Evolutionary conservation across 176 grass and related monocot genomes (phyloP).

Genomic region (Aegilops speltoides): DNA sequence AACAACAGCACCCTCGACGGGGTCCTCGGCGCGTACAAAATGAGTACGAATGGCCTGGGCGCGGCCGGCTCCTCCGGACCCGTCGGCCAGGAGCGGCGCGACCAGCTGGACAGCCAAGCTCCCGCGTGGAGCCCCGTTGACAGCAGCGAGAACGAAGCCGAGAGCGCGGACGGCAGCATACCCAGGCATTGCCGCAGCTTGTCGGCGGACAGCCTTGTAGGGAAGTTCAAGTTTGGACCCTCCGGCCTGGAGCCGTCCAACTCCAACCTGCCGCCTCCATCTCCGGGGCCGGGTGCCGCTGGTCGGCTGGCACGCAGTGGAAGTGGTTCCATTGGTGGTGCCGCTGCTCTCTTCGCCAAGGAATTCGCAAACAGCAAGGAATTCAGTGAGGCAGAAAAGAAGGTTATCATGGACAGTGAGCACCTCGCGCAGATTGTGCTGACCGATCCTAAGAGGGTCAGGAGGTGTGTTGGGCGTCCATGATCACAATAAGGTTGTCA

Average conservation of each 20-base stretch:
- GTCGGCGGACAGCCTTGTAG: slow-evolving; percentile 68
- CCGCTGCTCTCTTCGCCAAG: slow-evolving; percentile 26
- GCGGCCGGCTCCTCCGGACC: slow-evolving; percentile 38
- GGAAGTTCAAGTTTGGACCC: slow-evolving; percentile 43
- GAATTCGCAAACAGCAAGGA: slow-evolving; percentile 45
- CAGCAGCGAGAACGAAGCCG: slow-evolving; percentile 68
- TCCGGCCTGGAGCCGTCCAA: slow-evolving; percentile 31
- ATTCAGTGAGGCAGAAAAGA: slow-evolving; percentile 68
- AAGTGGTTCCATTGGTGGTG: slow-evolving; percentile 33
- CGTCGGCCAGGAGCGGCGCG: background rate
- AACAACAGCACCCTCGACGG: slow-evolving; percentile 35
- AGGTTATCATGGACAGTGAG: slow-evolving; percentile 73
- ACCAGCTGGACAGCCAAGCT: background rate
- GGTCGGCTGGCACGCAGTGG: slow-evolving; percentile 6
- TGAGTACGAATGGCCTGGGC: slow-evolving; percentile 42
- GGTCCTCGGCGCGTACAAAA: slow-evolving; percentile 60
- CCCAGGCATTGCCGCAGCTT: slow-evolving; percentile 67
- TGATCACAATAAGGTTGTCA: background rate
- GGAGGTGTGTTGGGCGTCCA: slow-evolving; percentile 50
- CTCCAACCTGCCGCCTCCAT: slow-evolving; percentile 30
- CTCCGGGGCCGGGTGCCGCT: background rate
- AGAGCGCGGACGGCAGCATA: slow-evolving; percentile 39
- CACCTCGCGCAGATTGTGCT: slow-evolving; percentile 59
- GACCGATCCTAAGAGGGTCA: slow-evolving; percentile 81
- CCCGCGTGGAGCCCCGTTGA: slow-evolving; percentile 40